A percentile compares a stretch with the other conserved stretches of the same genome.
phyloP scores from a whole-genome alignment of 164 flowering plant genomes.

The Sextonia rubra region DNA sequence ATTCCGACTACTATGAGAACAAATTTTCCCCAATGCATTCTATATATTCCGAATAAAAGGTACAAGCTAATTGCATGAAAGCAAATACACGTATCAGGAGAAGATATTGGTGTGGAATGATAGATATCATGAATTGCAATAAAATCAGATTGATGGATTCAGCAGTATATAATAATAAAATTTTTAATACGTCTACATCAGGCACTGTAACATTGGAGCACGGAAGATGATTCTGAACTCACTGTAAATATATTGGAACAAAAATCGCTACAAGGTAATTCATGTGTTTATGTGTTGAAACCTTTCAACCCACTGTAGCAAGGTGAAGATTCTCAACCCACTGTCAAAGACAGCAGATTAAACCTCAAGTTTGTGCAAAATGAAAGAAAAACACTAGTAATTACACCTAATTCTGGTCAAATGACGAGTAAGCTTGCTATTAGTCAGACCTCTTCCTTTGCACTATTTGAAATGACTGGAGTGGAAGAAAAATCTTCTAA shows the following conservation, averaged over 20 bases:
- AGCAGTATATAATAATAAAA: neutral
- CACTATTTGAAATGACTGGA: constrained; percentile 10
- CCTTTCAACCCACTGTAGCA: too few relatives aligned
- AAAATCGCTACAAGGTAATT: too few relatives aligned
- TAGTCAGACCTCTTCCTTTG: constrained; percentile 41
- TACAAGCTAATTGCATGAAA: too few relatives aligned
- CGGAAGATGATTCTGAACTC: too few relatives aligned
- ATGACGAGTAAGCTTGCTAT: neutral
- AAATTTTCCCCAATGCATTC: neutral
- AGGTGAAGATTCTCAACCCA: too few relatives aligned
- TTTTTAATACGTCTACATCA: too few relatives aligned
- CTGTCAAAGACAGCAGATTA: too few relatives aligned
- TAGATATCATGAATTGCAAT: neutral
- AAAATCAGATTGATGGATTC: neutral
- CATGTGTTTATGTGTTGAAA: too few relatives aligned
- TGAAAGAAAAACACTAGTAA: neutral
- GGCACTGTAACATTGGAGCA: too few relatives aligned
- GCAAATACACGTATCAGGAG: too few relatives aligned
- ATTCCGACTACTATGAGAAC: neutral
- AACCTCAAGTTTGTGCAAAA: too few relatives aligned
- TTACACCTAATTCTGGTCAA: neutral
- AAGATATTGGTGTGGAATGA: neutral
- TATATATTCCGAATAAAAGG: neutral
- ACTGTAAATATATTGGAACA: too few relatives aligned
- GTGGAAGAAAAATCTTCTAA: constrained; percentile 85